Conservation (phyloP, 306 rosid species). For the Myrica gale region DNA sequence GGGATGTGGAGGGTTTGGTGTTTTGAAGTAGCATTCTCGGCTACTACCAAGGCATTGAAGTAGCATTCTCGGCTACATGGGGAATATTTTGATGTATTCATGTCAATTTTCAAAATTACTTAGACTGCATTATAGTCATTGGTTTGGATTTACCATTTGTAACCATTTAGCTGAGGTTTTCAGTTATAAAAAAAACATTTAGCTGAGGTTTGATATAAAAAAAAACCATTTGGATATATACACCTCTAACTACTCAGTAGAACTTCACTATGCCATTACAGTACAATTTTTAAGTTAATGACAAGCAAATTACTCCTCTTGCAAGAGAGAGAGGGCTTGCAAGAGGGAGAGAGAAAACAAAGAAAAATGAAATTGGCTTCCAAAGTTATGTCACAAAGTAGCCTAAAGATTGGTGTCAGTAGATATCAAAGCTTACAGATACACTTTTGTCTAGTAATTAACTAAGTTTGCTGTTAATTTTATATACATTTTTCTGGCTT, state of each 20-base stretch:
- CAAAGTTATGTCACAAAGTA: not conserved
- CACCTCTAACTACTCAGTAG: constrained; percentile 51
- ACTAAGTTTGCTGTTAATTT: not conserved
- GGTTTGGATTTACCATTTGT: not conserved
- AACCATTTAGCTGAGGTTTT: not conserved
- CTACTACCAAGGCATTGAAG: not conserved
- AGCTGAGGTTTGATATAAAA: constrained; percentile 6
- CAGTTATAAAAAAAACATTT: no score
- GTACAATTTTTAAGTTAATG: constrained; percentile 18
- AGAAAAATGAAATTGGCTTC: not conserved
- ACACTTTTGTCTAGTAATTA: not conserved
- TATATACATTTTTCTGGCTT: constrained; percentile 21
- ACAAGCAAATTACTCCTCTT: constrained; percentile 15
- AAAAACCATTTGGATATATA: constrained; percentile 72
- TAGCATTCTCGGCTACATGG: no score
- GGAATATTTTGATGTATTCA: not conserved
- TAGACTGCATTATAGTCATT: not conserved
- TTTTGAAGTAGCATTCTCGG: not conserved
- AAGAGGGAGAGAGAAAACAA: no score
- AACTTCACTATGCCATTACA: constrained; percentile 44
- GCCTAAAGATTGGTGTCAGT: not conserved
- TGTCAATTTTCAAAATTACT: not conserved
- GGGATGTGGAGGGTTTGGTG: not conserved
- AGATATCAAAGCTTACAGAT: not conserved
- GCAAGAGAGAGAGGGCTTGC: not conserved